phyloP scores from a whole-genome alignment of 2,329 filamentous ascomycete genomes.

The Grosmannia penicillata region DNA sequence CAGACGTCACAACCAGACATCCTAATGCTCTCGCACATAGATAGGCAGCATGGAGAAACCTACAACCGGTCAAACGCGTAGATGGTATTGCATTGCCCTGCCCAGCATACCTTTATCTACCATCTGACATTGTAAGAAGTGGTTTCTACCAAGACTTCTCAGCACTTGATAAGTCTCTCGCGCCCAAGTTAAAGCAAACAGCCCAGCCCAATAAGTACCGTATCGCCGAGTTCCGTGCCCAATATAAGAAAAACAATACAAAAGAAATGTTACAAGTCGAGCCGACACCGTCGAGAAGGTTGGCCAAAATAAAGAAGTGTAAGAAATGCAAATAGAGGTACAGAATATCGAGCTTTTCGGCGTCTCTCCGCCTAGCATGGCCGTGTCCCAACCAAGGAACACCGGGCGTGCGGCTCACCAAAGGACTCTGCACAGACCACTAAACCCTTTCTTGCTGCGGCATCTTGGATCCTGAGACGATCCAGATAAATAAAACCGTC shows the following conservation, averaged over 20 bases:
- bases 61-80: not conserved
- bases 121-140: no score
- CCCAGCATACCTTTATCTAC: not conserved
- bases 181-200: not conserved
- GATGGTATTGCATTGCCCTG: not conserved
- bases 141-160: conserved; percentile 30
- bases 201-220: not conserved
- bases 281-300: no score
- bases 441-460: conserved; percentile 1
- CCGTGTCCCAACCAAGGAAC: not conserved
- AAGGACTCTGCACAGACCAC: no score
- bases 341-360: no score
- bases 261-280: no score
- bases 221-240: no score
- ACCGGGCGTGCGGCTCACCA: not conserved
- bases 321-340: no score
- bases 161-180: conserved; percentile 39
- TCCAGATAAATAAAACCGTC: conserved; percentile 27
- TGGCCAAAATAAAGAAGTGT: no score
- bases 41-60: no score
- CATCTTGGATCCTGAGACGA: conserved; percentile 10
- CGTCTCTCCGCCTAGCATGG: not conserved
- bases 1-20: no score
- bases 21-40: no score
- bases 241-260: not conserved